Conservation (phyloP, 1,139 yeast genomes). For the Yamadazyma sp. region DNA sequence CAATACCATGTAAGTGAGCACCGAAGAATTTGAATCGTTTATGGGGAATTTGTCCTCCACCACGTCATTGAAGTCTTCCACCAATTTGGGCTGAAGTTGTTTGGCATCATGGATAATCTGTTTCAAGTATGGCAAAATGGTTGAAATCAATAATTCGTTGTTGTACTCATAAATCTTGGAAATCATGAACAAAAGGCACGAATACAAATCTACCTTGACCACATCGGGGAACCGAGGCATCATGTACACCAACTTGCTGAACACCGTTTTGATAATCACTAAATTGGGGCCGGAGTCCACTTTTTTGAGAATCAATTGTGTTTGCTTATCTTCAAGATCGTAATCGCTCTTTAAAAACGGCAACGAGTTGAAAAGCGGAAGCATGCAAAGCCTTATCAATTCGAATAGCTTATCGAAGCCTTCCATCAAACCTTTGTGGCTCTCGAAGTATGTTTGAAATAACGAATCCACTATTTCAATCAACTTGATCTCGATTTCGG, state of each 20-base stretch:
- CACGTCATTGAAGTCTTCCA: constrained; percentile 37
- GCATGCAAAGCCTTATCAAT: constrained; percentile 67
- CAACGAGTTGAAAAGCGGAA: constrained; percentile 58
- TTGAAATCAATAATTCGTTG: constrained; percentile 47
- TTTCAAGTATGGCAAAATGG: constrained; percentile 59
- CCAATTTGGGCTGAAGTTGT: constrained; percentile 27
- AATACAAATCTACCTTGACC: constrained; percentile 66
- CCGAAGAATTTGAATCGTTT: constrained; percentile 37
- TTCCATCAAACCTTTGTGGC: constrained; percentile 39
- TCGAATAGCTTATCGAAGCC: constrained; percentile 82
- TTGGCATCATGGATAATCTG: constrained; percentile 38
- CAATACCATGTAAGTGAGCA: constrained; percentile 60
- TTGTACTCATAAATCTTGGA: constrained; percentile 57
- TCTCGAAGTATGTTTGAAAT: constrained; percentile 33
- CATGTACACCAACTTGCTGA: constrained; percentile 62
- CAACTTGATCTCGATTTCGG: constrained; percentile 52
- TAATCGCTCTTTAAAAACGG: constrained; percentile 59
- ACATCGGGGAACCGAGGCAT: constrained; percentile 62
- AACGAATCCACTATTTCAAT: constrained; percentile 56
- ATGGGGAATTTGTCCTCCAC: constrained; percentile 29
- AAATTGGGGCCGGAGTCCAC: constrained; percentile 38
- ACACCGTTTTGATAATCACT: constrained; percentile 49
- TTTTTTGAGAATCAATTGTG: constrained; percentile 28
- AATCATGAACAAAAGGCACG: constrained; percentile 66
- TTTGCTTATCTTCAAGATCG: constrained; percentile 34